Evolutionary conservation across 208 protist species (phyloP), one percentile per base, ranked within the genome.

Genomic region (Naegleria fowleri): DNA sequence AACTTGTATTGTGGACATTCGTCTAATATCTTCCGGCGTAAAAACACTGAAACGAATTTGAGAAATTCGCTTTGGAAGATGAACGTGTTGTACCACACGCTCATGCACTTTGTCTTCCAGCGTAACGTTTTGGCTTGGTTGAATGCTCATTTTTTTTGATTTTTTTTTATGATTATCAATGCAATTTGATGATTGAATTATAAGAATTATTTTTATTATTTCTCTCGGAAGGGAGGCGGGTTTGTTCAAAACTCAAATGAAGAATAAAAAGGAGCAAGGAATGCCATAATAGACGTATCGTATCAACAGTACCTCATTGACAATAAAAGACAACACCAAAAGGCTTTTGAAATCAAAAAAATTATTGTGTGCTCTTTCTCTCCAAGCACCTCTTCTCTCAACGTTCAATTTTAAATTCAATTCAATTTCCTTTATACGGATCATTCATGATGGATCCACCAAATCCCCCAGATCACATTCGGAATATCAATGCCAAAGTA

Each of bases 11-110:
- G 91, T 94, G 93, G 94, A 96, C 83, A 96, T n/a, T 59, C 91
- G 90, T 85, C 91, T 95, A 40, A 98, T 96, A 83, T 97, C 96
- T 75, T 96, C 92, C 4, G 93, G 92, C 52, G 94, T 96, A 83
- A 99, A 96, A 40, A 98, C 87, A 39, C 96, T 95, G 94, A 98
- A 98, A 67, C 96, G 94, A 90, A 98, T 94, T 59, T 90, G 51
- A 39, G 58, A 76, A 79, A 84, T 94, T 76, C 36, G 40, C 11
- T 89, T 89, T 16, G 86, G 86, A 33, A 67, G 36, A 67, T 15
- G 6, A 40, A 16, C 29, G 5, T 67, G 5, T 67, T 89, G 39
- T 7, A 89, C 86, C 5, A 67, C 29, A 6, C 86, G 9, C n/a
- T 89, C 86, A 67, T 89, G 9, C 7, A 48, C 39, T 43, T 40